Base-by-base conservation (phyloP, 345 rosid species). In the Excoecaria agallocha region DNA sequence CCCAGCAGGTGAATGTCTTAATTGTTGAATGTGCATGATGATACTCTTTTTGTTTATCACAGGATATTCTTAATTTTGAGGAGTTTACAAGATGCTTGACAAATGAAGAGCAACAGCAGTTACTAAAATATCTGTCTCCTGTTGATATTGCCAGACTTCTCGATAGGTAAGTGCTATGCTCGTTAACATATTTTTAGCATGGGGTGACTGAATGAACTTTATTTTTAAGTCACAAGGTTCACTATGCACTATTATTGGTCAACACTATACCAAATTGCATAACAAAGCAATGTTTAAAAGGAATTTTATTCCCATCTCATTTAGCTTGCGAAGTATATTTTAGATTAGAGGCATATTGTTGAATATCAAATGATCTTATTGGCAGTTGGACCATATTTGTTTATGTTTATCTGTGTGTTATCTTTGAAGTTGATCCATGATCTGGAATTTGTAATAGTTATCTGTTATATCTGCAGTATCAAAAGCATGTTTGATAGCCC, bases 41-140 rank as follows among this genome's bases (percentile, higher is more conserved):
- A 48, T 71, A 55, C 68, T 67, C 63, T 41, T 60, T 35, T 17
- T 77, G 20, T 72, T 10, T 74, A 80, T 63, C 76, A 75, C 85
- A 95, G 99, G 94, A 88, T 77, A 78, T 93, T 83, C 76, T 93
- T 79, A 95, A 89, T 87, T 88, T 87, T 77, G 88, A 93, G 80
- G 90, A 86, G 85, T 92, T 95, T 78, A 71, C 71, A 54, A 82
- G 82, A 81, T 84, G 80, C 78, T 85, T 93, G 78, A 89, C 94
- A 65, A 79, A 77, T 66, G 96, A 89, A 75, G 99, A 95, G 82
- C 98, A 91, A 87, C 88, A 82, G 80, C 90, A 83, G 63, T 83
- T 95, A 75, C 84, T 87, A 82, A 89, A 82, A 71, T 84, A 86
- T 80, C 87, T 95, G 67, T 90, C 96, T 77, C 87, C 84, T 50